Conservation (phyloP, 2,329 filamentous ascomycete species). For the Parastagonospora avenae region DNA sequence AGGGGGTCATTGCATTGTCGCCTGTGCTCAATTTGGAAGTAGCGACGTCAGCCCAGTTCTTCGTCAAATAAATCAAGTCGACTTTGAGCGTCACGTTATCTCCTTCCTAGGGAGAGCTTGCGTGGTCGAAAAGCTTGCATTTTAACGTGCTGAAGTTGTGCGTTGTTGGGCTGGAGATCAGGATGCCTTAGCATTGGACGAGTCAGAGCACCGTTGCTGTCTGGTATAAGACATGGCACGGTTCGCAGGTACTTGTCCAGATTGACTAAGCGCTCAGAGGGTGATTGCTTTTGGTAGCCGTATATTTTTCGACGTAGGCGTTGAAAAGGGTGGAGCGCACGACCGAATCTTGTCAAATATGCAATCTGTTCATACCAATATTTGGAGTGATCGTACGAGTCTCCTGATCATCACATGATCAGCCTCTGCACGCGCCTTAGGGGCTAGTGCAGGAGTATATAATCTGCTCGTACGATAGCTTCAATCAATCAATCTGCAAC, state of each 20-base stretch:
- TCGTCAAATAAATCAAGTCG: slow-evolving; percentile 23
- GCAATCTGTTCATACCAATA: too few relatives aligned
- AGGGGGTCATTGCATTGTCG: slow-evolving; percentile 13
- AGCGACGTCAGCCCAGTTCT: slow-evolving; percentile 26
- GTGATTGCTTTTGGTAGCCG: slow-evolving; percentile 35
- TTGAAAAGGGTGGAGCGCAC: slow-evolving; percentile 37
- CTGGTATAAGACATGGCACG: slow-evolving; percentile 27
- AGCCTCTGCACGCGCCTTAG: too few relatives aligned
- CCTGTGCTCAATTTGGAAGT: slow-evolving; percentile 5
- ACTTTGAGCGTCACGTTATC: slow-evolving; percentile 36
- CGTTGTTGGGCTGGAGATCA: slow-evolving; percentile 40
- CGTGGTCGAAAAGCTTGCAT: slow-evolving; percentile 31
- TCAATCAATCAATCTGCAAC: too few relatives aligned
- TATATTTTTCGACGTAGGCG: slow-evolving; percentile 39
- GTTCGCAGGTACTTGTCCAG: slow-evolving; percentile 37
- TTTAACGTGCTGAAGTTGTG: slow-evolving; percentile 24
- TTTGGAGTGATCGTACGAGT: too few relatives aligned
- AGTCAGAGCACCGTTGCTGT: slow-evolving; percentile 11
- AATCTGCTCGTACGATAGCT: too few relatives aligned
- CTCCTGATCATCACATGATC: too few relatives aligned
- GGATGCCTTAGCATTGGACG: slow-evolving; percentile 39
- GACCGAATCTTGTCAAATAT: slow-evolving; percentile 35
- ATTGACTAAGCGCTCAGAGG: slow-evolving; percentile 31
- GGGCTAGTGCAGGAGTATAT: too few relatives aligned
- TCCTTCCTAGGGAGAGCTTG: slow-evolving; percentile 36